Evolutionary conservation across 352 stramenopile genomes (phyloP).

Genomic region (Lagenidium giganteum): DNA sequence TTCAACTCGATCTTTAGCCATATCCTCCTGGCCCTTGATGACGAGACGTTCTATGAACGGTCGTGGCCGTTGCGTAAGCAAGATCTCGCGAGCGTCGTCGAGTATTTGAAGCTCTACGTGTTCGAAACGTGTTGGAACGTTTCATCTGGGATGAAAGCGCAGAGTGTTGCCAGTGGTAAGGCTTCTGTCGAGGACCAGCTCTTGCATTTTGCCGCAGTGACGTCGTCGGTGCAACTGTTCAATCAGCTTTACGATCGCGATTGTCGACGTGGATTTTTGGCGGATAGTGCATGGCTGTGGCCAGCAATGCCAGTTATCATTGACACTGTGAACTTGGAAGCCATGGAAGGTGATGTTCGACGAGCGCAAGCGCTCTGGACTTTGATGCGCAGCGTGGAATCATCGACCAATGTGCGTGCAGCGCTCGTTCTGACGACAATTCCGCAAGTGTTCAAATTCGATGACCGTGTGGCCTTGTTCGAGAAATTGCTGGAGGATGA

Average conservation of each 20-base stretch:
- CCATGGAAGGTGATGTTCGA: conserved; percentile 51
- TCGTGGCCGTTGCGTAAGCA: conserved; percentile 39
- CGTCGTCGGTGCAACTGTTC: conserved; percentile 67
- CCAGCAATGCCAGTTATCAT: conserved; percentile 60
- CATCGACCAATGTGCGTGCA: conserved; percentile 25
- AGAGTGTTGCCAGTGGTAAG: background rate
- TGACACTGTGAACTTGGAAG: conserved; percentile 56
- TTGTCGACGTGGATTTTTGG: conserved; percentile 41
- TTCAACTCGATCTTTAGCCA: conserved; percentile 69
- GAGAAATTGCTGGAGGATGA: conserved; percentile 64
- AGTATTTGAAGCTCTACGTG: conserved; percentile 59
- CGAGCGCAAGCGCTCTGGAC: conserved; percentile 41
- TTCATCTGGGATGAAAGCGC: too few species aligned
- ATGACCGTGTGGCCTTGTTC: conserved; percentile 69
- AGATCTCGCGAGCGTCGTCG: conserved; percentile 39
- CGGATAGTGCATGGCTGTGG: conserved; percentile 56
- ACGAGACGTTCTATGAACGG: conserved; percentile 67
- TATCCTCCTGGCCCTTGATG: conserved; percentile 54
- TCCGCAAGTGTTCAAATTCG: conserved; percentile 78
- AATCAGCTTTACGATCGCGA: conserved; percentile 80
- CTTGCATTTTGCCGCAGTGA: conserved; percentile 38
- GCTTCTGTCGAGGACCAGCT: conserved; percentile 19
- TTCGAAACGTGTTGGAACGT: conserved; percentile 65
- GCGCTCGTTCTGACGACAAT: conserved; percentile 66
- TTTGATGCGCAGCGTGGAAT: too few species aligned